Base-by-base conservation (phyloP, 1,139 yeast species). In the Yamadazyma sp. region DNA sequence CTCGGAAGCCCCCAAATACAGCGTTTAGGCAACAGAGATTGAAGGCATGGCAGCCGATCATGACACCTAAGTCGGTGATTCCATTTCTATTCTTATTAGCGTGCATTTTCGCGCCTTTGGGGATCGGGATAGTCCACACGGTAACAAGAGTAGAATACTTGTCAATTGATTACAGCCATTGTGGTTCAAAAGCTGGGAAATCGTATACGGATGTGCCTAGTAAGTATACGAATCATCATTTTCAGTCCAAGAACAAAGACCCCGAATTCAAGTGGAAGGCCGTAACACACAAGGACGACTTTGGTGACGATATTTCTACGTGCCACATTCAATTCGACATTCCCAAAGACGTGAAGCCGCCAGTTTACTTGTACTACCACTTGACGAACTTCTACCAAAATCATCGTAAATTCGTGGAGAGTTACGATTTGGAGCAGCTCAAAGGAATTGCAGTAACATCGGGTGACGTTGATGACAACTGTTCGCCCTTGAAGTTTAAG, bases 41-140 rank as follows among this genome's bases (percentile, higher is more conserved):
- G 50, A 83, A 83, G 55, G 84, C 92, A 43, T 85, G 92, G 92
- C 92, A 85, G 60, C 92, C 92, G 0, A 82, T 84, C 34, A 69
- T 85, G 41, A 81, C 89, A 1, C 91, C 92, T 3, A 81, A 77
- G 49, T 75, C 85, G n/a, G 89, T 84, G 39, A 69, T 85, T 17
- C 92, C 92, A 3, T 62, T 84, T 23, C 62, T 85, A 29, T 64
- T 83, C 16, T 46, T 83, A 20, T 58, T 81, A 24, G 84, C 86
- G 0, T 62, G 82, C n/a, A 72, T 85, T 12, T 83, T 83, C 60
- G 81, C 85, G 1, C 92, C 92, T 0, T 70, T 85, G 41, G 94
- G 94, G 1, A 75, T 83, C 17, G 91, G 84, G 9, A 71, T 85
- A 37, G 56, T 83, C 18, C 68, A 73, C 42, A 74, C 85, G 11